Evolutionary conservation across 768 basidiomycete species (phyloP), one percentile per base, ranked within the genome.

Genomic region (Amanita rubescens): DNA sequence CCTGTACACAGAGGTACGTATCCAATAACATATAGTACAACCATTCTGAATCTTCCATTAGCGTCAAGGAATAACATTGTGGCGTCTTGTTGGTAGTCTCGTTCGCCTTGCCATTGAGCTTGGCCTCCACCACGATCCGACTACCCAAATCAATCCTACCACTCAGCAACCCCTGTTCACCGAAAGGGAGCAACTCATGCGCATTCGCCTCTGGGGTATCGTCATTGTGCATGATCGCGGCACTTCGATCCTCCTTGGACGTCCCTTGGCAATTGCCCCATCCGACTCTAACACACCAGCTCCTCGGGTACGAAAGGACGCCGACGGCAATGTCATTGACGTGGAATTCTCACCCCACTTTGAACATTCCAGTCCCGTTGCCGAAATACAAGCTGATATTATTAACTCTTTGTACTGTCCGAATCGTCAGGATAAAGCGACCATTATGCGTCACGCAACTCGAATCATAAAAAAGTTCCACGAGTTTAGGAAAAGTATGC

Each of bases 51-150:
- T 56, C 15, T 59, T 39, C 39, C 53, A 46, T 19, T 61, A 93
- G 90, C 82, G 90, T 59, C 89, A 90, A 78, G 90, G 90, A n/a
- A 81, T 89, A 58, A 86, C 87, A 1, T 72, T 93, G 2, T 93
- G 90, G 90, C 86, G 90, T 50, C 80, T 93, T 14, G 89, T 90
- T 50, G 90, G 90, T 25, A 87, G 84, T 56, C 77, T 93, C 35
- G 88, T 92, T 24, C 83, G 90, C 4, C 75, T 93, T 10, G 78
- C 87, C 14, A 82, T 91, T 58, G 90, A 93, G 67, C 76, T 93
- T 2, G 90, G 90, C 22, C 73, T 93, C 42, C 91, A 93, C 58
- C 90, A 93, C 60, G 89, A 93, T 63, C 90, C 90, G 5, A 85
- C 76, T 3, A 75, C 75, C 1, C 84, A 90, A 63, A 67, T 75